Base-by-base conservation (phyloP, 2,329 filamentous ascomycete genomes). In the Teratosphaeria gauchensis region DNA sequence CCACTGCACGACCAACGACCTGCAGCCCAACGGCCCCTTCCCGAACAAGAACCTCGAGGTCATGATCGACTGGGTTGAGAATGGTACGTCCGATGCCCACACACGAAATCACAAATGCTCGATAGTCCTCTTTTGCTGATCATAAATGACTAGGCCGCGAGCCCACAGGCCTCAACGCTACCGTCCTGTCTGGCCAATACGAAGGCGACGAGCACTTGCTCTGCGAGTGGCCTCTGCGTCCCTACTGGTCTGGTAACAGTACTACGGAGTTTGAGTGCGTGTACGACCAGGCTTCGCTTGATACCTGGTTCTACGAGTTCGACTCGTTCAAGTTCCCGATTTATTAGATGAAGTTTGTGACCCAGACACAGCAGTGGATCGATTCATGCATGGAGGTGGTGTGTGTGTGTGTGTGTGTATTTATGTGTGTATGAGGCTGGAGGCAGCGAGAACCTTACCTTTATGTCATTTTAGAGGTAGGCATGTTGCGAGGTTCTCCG, bases 1-100 rank as follows among this genome's bases (percentile, higher is more conserved):
- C 0, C 80, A 82, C 70, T 84, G 81, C 62, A 69, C 73, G 0
- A 66, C 71, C 35, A 82, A 80, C 69, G 59, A 67, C 5, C 68
- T 76, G 30, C 59, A 56, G 55, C 60, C 59, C 30, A 67, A 68
- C 28, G 76, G 76, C 0, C 72, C 71, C 1, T 77, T 73, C 65
- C 75, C 76, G 0, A 69, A 77, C 64, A 75, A 75, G 9, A 80
- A 78, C 61, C 71, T 80, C 59, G 71, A 73, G 63, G 74, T 68
- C 3, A 69, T 81, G 62, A 61, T 63, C 42, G 61, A 59, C 24
- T 63, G 61, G 61, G 59, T 63, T 12, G 61, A 63, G 54, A 59
- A 63, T 3, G 57, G 62, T 28, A 28, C 2, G 33, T 35, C 33
- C 9, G 33, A 7, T 35, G 24, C 4, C 33, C 33, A 11, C 33